Percentiles rank a stretch among this genome's conserved stretches.
phyloP scores from a whole-genome alignment of 257 asterid genomes.

The Nicotiana undulata region DNA sequence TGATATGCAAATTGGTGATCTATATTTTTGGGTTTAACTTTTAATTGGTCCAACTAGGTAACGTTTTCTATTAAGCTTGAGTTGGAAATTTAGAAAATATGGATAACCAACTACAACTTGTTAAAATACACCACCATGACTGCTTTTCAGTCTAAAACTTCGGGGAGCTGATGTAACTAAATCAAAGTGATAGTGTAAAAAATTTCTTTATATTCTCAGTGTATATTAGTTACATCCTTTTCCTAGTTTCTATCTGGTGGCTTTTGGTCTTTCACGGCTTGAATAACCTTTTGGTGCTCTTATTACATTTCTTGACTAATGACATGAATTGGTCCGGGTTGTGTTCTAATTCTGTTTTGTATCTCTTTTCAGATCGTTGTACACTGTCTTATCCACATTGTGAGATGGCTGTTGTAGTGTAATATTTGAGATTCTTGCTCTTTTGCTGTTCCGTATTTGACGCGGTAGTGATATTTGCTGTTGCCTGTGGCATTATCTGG shows the following conservation, averaged over 20 bases:
- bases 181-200: background rate
- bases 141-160: background rate
- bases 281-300: background rate
- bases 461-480: background rate
- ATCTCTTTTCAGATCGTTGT: constrained; percentile 31
- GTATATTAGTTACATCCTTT: background rate
- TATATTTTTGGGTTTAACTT: background rate
- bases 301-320: background rate
- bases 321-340: background rate
- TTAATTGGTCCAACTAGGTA: background rate
- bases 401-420: constrained; percentile 48
- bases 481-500: constrained; percentile 12
- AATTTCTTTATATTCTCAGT: background rate
- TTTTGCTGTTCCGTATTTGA: constrained; percentile 8
- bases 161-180: background rate
- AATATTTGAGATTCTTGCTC: constrained; percentile 20
- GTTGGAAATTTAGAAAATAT: background rate
- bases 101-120: background rate
- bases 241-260: background rate
- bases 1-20: background rate
- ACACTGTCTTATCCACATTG: constrained; percentile 11
- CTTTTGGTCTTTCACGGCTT: background rate
- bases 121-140: background rate
- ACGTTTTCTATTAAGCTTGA: background rate
- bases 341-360: background rate